A percentile compares a stretch with the other conserved stretches of the same genome.
Conservation (phyloP, 202 grass and related monocot species). For the Setaria viridis region DNA sequence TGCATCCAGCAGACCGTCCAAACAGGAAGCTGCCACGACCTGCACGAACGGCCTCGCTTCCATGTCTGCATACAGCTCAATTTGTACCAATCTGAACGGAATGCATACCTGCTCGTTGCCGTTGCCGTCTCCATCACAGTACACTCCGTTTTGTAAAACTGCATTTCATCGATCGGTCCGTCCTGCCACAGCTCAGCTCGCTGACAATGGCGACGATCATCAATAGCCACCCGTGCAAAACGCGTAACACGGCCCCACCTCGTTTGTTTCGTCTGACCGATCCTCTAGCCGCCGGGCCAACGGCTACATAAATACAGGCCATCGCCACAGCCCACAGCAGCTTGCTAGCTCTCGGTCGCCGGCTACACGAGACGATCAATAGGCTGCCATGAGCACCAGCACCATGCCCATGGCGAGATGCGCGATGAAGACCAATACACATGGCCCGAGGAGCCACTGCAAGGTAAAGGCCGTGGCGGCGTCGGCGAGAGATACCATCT, state of each 20-base stretch:
- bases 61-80: no score
- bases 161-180: conserved; percentile 23
- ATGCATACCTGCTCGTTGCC: background rate
- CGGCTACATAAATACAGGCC: background rate
- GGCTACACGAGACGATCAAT: no score
- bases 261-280: background rate
- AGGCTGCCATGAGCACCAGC: conserved; percentile 25
- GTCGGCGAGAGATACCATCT: background rate
- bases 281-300: background rate
- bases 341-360: background rate
- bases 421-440: background rate
- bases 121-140: background rate
- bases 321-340: background rate
- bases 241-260: background rate
- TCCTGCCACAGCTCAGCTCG: conserved; percentile 19
- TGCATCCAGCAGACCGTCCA: background rate
- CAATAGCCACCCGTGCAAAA: conserved; percentile 9
- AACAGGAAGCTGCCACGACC: background rate
- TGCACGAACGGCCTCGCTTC: no score
- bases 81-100: background rate
- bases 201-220: conserved; percentile 1
- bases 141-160: background rate
- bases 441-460: background rate
- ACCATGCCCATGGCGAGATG: background rate
- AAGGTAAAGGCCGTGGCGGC: conserved; percentile 7